These are phyloP conservation scores for Geranium rotundifolium DNA, from an alignment of 345 rosid genomes.

Conservation along the genomic window DNA sequence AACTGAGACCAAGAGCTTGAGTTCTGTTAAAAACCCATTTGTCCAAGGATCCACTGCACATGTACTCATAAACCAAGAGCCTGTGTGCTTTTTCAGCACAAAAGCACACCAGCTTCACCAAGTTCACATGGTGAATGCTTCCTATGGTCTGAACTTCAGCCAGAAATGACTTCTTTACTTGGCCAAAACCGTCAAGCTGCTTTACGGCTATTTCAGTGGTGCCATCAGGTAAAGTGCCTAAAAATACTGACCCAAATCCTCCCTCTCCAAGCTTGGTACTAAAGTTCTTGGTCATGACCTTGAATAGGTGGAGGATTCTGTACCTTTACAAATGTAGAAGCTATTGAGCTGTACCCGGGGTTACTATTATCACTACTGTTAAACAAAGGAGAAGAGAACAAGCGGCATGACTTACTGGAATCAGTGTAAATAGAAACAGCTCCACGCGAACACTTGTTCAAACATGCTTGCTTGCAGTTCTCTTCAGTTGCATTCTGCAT, in stretches of 20 bases:
- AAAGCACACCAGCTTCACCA: constrained; percentile 23
- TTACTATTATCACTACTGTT: too few species aligned
- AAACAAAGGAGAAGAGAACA: too few species aligned
- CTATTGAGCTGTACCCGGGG: too few species aligned
- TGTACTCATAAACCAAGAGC: constrained; percentile 23
- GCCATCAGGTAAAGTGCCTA: constrained; percentile 16
- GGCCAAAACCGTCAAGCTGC: constrained; percentile 14
- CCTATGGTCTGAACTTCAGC: constrained; percentile 23
- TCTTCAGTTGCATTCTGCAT: too few species aligned
- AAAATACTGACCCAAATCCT: constrained; percentile 25
- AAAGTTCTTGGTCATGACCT: constrained; percentile 12
- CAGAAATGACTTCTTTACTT: constrained; percentile 17
- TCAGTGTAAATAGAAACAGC: too few species aligned
- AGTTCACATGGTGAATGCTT: constrained; percentile 23
- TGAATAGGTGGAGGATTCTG: too few species aligned
- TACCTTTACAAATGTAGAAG: too few species aligned
- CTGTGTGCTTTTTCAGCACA: constrained; percentile 21
- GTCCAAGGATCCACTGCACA: constrained; percentile 19
- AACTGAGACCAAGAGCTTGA: constrained; percentile 4
- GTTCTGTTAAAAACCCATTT: constrained; percentile 17
- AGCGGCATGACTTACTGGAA: too few species aligned
- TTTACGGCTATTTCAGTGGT: constrained; percentile 25
- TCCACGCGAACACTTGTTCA: too few species aligned
- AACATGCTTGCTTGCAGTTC: too few species aligned
- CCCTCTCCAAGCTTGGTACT: constrained; percentile 19